Evolutionary conservation across 2,329 filamentous ascomycete species (phyloP).

Genomic region (Penicillium italicum): DNA sequence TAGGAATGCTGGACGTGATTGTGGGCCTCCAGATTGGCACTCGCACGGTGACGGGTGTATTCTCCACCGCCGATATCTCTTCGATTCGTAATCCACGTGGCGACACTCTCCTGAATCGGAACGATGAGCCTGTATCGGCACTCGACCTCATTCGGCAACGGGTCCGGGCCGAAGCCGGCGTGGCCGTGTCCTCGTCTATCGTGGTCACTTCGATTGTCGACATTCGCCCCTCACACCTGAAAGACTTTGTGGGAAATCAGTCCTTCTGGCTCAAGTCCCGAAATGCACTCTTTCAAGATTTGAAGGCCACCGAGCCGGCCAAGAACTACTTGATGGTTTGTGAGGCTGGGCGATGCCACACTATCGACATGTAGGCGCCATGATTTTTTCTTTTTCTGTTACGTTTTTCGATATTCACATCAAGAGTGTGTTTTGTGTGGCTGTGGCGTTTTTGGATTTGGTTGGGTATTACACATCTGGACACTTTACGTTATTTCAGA

Average conservation of each 20-base stretch:
- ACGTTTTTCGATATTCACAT: not conserved
- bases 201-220: slow-evolving; percentile 37
- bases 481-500: not conserved
- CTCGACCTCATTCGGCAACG: slow-evolving; percentile 31
- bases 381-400: not conserved
- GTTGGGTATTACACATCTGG: not conserved
- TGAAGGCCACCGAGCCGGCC: slow-evolving; percentile 31
- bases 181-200: slow-evolving; percentile 32
- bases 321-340: slow-evolving; percentile 42
- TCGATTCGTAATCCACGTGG: slow-evolving; percentile 7
- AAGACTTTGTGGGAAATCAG: slow-evolving; percentile 33
- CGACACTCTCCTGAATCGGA: slow-evolving; percentile 16
- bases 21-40: slow-evolving; percentile 71
- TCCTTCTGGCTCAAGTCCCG: slow-evolving; percentile 40
- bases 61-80: slow-evolving; percentile 37
- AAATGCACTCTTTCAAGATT: slow-evolving; percentile 37
- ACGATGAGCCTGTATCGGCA: slow-evolving; percentile 25
- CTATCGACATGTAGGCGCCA: slow-evolving; percentile 30
- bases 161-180: slow-evolving; percentile 35
- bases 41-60: slow-evolving; percentile 55
- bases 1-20: slow-evolving; percentile 71
- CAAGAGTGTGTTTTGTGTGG: not conserved
- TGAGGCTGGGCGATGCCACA: slow-evolving; percentile 36
- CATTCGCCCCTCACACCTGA: slow-evolving; percentile 32
- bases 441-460: slow-evolving; percentile 1